Conservation (phyloP, 306 rosid species). For the Alnus glutinosa region DNA sequence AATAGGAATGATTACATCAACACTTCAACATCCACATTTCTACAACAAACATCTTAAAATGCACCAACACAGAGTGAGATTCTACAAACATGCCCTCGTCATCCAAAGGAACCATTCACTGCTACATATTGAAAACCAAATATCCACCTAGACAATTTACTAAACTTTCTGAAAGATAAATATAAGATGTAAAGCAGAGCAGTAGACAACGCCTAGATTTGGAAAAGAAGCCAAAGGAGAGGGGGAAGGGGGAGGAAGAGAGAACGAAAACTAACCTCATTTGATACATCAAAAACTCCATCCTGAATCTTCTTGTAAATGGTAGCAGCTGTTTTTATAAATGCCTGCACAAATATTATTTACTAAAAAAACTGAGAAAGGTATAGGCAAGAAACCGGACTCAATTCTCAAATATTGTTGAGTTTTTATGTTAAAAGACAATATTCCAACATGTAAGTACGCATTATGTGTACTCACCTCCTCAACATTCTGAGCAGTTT, state of each 20-base stretch:
- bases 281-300: conserved; percentile 96
- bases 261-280: conserved; percentile 68
- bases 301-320: conserved; percentile 92
- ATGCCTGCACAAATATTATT: conserved; percentile 56
- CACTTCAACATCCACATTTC: not conserved
- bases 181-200: not conserved
- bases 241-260: too few relatives aligned
- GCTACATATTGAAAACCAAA: not conserved
- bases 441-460: conserved; percentile 7
- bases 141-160: conserved; percentile 3
- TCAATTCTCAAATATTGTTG: not conserved
- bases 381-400: conserved; percentile 22
- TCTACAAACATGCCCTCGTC: not conserved
- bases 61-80: not conserved
- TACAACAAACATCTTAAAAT: not conserved
- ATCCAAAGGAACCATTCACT: not conserved
- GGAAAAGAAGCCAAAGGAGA: not conserved
- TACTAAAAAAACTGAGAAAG: conserved; percentile 12
- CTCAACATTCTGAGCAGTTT: conserved; percentile 97
- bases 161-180: not conserved
- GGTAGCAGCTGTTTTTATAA: conserved; percentile 93
- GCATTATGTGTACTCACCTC: conserved; percentile 54
- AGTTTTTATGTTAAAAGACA: not conserved
- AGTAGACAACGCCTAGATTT: not conserved
- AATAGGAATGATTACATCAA: not conserved